Conservation (phyloP, 169 alveolate species). For the Eimeria acervulina region DNA sequence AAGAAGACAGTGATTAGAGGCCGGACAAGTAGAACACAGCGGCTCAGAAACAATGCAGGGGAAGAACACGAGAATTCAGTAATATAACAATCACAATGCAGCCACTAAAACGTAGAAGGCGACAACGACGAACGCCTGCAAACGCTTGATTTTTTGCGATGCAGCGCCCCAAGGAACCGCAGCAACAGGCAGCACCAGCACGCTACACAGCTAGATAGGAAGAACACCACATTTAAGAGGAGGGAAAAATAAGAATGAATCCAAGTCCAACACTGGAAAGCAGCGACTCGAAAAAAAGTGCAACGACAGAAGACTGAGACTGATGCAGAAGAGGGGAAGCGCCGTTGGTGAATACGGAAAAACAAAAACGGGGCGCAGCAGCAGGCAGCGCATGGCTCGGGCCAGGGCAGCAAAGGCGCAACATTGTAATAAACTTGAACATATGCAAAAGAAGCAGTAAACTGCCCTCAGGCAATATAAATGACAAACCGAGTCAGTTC, state of each 20-base stretch:
- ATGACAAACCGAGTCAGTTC: slow-evolving; percentile 90
- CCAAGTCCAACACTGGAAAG: background rate
- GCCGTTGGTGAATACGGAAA: too few relatives aligned
- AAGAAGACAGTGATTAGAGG: background rate
- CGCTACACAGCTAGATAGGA: background rate
- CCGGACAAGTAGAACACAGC: background rate
- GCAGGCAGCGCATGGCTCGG: background rate
- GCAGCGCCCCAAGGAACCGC: background rate
- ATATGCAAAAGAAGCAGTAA: background rate
- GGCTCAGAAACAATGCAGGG: background rate
- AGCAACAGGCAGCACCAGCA: background rate
- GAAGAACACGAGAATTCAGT: background rate
- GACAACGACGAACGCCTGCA: background rate
- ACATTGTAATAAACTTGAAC: background rate
- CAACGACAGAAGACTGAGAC: background rate
- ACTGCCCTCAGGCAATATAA: background rate
- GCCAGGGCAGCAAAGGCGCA: background rate
- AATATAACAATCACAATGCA: background rate
- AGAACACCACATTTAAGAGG: background rate
- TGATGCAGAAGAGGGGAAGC: too few relatives aligned
- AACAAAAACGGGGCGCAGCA: background rate
- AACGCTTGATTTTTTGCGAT: background rate
- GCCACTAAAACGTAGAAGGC: background rate
- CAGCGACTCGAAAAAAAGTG: background rate
- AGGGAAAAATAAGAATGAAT: background rate